Base-by-base conservation (phyloP, 2,329 filamentous ascomycete genomes). In the Exserohilum rostratum region DNA sequence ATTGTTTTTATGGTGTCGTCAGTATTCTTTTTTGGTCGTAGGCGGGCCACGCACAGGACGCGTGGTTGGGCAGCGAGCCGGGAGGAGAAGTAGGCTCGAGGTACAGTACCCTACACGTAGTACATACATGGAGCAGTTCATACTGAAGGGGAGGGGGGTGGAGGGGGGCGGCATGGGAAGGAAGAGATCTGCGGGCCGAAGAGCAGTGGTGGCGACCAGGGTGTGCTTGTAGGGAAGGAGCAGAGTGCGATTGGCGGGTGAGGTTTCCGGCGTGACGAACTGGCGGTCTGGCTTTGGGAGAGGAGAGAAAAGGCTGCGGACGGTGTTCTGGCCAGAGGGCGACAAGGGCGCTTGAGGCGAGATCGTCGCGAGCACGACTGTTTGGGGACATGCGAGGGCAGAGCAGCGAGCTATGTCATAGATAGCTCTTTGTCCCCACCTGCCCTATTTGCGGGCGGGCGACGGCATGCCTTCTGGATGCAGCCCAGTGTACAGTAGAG, bases 211-310 rank as follows among this genome's bases (percentile, higher is more conserved):
- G 33, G 31, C 25, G 20, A 30, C 20, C n/a, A 37, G 29, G 27
- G 48, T 40, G 46, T 50, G 9, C 5, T 31, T 39, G 37, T 31
- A 31, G 33, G 43, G 22, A 31, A 31, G 35, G 37, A 22, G 29
- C 27, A 17, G 33, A 37, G 15, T 18, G 11, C 17, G 17, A 50
- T 34, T 50, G 51, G 51, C 51, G 51, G 51, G 39, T 54, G 51
- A 43, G 27, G 22, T 53, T 34, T 25, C 37, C 46, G 37, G 37
- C 33, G 46, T 46, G 47, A 51, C 40, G 44, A 51, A 55, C 35
- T 55, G 52, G 51, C 52, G 52, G 47, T 51, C 52, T 55, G 52
- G 42, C 20, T 38, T 33, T 30, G 12, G 13, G 27, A 10, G 22
- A 7, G 22, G 38, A 27, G 5, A 12, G n/a, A 25, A 17, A 15